A percentile compares a stretch with the other conserved stretches of the same genome.
These are phyloP conservation scores for Tetraselmis striata DNA, from an alignment of 139 green algal genomes.

Conservation along the genomic window DNA sequence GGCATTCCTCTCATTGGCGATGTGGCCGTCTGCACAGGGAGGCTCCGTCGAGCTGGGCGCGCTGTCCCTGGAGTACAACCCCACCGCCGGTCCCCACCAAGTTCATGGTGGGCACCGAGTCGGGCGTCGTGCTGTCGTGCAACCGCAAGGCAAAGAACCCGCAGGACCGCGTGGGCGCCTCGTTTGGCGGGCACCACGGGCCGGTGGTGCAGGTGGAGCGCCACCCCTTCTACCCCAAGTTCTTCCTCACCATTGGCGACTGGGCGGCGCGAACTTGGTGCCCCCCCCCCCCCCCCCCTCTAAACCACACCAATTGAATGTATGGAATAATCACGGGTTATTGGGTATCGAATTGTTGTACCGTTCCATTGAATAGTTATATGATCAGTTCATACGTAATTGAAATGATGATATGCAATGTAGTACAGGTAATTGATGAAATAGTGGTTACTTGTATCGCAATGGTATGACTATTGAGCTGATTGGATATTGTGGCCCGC, in stretches of 20 bases:
- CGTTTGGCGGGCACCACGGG: slow-evolving; percentile 76
- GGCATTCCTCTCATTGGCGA: too few relatives aligned
- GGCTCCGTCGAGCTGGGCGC: slow-evolving; percentile 5
- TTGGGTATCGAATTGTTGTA: too few relatives aligned
- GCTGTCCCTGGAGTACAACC: slow-evolving; percentile 72
- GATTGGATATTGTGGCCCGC: too few relatives aligned
- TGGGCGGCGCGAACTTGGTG: slow-evolving; percentile 87
- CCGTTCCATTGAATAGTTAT: too few relatives aligned
- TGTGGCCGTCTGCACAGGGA: slow-evolving; percentile 1
- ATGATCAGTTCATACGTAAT: too few relatives aligned
- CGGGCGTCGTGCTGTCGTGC: slow-evolving; percentile 69
- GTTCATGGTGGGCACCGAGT: slow-evolving; percentile 91
- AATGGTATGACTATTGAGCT: too few relatives aligned
- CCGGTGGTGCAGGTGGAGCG: slow-evolving; percentile 72
- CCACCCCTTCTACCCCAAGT: slow-evolving; percentile 88
- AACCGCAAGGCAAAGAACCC: slow-evolving; percentile 91
- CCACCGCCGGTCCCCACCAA: slow-evolving; percentile 80
- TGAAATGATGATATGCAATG: too few relatives aligned
- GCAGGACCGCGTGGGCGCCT: slow-evolving; percentile 66
- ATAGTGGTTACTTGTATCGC: too few relatives aligned
- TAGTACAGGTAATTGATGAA: too few relatives aligned
- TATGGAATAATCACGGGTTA: too few relatives aligned
- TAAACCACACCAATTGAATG: too few relatives aligned
- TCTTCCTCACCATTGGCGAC: slow-evolving; percentile 85
- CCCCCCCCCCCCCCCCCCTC: too few relatives aligned